Percentiles rank a stretch among this genome's conserved stretches.
Evolutionary conservation across 2,329 filamentous ascomycete species (phyloP).

Genomic region (Dactylella cylindrospora): DNA sequence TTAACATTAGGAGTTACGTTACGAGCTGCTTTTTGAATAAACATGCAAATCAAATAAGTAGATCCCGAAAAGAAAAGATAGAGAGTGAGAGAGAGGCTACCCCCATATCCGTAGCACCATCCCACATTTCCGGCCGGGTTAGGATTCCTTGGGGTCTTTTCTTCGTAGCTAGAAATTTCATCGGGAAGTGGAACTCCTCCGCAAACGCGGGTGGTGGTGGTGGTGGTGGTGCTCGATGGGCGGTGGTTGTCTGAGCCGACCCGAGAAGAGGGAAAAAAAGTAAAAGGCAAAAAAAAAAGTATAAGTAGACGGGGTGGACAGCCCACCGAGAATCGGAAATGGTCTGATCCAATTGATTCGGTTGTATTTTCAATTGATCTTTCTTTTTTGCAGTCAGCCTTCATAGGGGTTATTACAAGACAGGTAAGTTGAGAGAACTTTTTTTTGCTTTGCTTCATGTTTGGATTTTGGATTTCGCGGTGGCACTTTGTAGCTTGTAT

Average conservation of each 20-base stretch:
- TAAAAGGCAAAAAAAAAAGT: slow-evolving; percentile 1
- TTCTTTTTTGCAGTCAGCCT: slow-evolving; percentile 9
- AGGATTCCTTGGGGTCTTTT: too few relatives aligned
- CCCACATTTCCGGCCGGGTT: too few relatives aligned
- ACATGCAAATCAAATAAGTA: too few relatives aligned
- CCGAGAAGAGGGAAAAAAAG: slow-evolving; percentile 9
- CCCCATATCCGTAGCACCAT: too few relatives aligned
- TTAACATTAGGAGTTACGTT: too few relatives aligned
- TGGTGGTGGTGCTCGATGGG: neutral
- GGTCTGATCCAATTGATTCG: slow-evolving; percentile 6
- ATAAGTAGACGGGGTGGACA: slow-evolving; percentile 8
- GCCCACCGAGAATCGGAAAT: slow-evolving; percentile 11
- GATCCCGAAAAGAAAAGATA: too few relatives aligned
- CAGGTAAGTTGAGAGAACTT: slow-evolving; percentile 10
- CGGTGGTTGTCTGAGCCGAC: neutral
- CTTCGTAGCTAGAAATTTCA: too few relatives aligned
- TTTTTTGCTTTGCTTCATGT: slow-evolving; percentile 22
- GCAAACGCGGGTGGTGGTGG: neutral
- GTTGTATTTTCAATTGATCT: slow-evolving; percentile 12
- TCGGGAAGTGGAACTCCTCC: slow-evolving; percentile 19
- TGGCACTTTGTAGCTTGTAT: too few relatives aligned
- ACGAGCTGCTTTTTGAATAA: too few relatives aligned
- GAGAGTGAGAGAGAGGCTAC: too few relatives aligned
- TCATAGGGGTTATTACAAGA: slow-evolving; percentile 25
- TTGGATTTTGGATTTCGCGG: slow-evolving; percentile 23